Evolutionary conservation across 2,329 filamentous ascomycete species (phyloP).

Genomic region (Aspergillus piperis): DNA sequence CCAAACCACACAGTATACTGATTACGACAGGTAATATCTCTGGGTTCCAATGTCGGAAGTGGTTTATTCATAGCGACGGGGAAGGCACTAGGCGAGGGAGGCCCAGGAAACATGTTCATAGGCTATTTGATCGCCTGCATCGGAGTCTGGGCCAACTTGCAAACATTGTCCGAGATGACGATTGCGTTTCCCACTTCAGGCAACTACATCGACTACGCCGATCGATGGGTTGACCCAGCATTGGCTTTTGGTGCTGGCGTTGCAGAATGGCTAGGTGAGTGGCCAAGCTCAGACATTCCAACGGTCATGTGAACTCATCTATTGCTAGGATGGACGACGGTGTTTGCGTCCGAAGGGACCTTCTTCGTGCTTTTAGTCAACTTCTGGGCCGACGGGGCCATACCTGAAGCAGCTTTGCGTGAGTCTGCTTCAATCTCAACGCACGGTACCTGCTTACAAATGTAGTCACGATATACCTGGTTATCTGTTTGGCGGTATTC

Average conservation of each 20-base stretch:
- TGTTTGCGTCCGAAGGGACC: conserved; percentile 10
- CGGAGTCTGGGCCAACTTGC: conserved; percentile 14
- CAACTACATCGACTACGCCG: conserved; percentile 42
- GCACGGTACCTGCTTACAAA: background rate
- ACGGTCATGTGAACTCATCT: background rate
- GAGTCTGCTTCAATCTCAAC: background rate
- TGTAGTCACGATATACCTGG: conserved; percentile 14
- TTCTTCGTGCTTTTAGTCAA: conserved; percentile 13
- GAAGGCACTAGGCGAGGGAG: conserved; percentile 12
- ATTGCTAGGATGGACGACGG: conserved; percentile 9
- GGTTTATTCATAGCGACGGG: conserved; percentile 14
- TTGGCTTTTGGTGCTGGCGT: conserved; percentile 42
- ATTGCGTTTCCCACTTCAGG: conserved; percentile 33
- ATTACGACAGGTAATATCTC: conserved; percentile 3
- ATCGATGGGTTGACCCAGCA: conserved; percentile 42
- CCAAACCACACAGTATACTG: background rate
- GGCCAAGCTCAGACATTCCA: background rate
- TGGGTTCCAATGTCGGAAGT: conserved; percentile 12
- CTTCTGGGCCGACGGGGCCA: conserved; percentile 2
- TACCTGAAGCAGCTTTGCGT: conserved; percentile 12
- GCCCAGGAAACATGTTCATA: conserved; percentile 11
- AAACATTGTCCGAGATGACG: conserved; percentile 14
- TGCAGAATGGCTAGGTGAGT: conserved; percentile 23
- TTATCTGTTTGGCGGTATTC: conserved; percentile 26
- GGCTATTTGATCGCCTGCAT: conserved; percentile 9